Conservation (phyloP, 306 rosid genomes). For the Prunus fruticosa region DNA sequence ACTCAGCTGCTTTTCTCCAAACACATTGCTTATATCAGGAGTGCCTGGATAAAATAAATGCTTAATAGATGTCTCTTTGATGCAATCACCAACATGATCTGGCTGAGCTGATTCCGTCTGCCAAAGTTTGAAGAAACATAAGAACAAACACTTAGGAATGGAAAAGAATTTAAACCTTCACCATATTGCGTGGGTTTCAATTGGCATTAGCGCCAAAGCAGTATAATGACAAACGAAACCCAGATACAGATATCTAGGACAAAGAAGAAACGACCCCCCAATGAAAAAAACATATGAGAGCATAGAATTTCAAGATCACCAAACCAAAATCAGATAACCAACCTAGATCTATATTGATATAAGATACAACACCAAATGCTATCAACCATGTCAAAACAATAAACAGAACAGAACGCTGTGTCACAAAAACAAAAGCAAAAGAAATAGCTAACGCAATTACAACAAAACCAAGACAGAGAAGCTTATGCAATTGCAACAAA, state of each 20-base stretch:
- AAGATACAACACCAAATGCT: constrained; percentile 16
- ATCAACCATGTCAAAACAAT: constrained; percentile 16
- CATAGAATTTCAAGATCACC: constrained; percentile 17
- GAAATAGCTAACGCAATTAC: neutral
- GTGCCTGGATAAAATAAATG: constrained; percentile 38
- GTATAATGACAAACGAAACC: constrained; percentile 16
- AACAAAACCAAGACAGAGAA: neutral
- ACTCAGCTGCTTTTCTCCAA: constrained; percentile 40
- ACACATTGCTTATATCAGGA: constrained; percentile 38
- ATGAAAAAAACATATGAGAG: neutral
- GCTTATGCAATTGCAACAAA: neutral
- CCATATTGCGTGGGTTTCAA: neutral
- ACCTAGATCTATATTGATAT: constrained; percentile 43
- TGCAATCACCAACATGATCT: constrained; percentile 32
- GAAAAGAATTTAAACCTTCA: neutral
- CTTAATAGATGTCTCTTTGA: constrained; percentile 30
- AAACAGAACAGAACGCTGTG: constrained; percentile 14
- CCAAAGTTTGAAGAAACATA: constrained; percentile 23
- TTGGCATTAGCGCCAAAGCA: neutral
- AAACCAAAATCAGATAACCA: constrained; percentile 16
- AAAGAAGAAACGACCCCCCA: neutral
- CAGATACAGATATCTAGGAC: neutral
- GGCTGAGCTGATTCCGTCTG: constrained; percentile 45
- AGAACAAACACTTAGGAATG: constrained; percentile 16
- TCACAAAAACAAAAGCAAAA: constrained; percentile 21